Percentiles rank a stretch among this genome's conserved stretches.
phyloP scores from a whole-genome alignment of 208 protist species.

The Crithidia acanthocephali region DNA sequence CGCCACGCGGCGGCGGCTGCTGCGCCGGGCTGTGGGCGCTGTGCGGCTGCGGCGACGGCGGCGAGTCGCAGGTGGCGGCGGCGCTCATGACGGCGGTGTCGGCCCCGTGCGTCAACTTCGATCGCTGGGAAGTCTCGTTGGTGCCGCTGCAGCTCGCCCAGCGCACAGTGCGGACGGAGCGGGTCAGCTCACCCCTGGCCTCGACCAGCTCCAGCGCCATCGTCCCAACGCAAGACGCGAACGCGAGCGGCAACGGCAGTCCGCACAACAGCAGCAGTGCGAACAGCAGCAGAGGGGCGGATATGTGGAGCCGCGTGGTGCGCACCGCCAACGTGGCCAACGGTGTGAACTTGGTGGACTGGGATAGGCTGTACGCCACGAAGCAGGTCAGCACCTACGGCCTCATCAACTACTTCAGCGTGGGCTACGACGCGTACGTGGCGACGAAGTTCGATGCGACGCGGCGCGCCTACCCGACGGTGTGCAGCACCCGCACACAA shows the following conservation, averaged over 20 bases:
- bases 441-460: slow-evolving; percentile 58
- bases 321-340: slow-evolving; percentile 27
- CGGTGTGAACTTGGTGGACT: slow-evolving; percentile 52
- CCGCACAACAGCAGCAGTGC: neutral
- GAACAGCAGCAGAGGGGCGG: neutral
- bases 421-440: slow-evolving; percentile 87
- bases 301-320: slow-evolving; percentile 1
- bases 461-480: slow-evolving; percentile 45
- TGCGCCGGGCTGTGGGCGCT: slow-evolving; percentile 16
- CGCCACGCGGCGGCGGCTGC: slow-evolving; percentile 16
- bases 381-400: slow-evolving; percentile 34
- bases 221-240: neutral
- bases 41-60: slow-evolving; percentile 19
- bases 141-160: slow-evolving; percentile 62
- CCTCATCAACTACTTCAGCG: slow-evolving; percentile 86
- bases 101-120: slow-evolving; percentile 69
- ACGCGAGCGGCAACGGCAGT: neutral
- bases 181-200: neutral
- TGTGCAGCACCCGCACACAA: slow-evolving; percentile 66
- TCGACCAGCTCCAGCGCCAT: neutral
- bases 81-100: slow-evolving; percentile 41
- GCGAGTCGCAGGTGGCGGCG: slow-evolving; percentile 41
- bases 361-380: slow-evolving; percentile 35
- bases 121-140: slow-evolving; percentile 71
- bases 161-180: slow-evolving; percentile 21